Percentiles rank a stretch among this genome's conserved stretches.
phyloP scores from a whole-genome alignment of 2,329 filamentous ascomycete species.

The Paecilomyces formosus region DNA sequence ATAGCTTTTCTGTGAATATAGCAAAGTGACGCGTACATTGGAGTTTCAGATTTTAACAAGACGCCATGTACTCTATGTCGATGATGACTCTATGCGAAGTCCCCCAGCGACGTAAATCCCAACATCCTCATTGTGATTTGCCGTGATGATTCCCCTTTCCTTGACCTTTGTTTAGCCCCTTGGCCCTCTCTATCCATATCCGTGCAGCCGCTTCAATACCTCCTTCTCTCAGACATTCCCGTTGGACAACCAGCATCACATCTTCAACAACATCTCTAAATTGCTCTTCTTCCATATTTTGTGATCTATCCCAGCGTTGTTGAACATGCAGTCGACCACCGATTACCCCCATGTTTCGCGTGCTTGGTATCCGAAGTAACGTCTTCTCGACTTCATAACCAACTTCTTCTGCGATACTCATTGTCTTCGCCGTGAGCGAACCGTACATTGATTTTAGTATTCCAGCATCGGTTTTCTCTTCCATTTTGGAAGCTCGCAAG shows the following conservation, averaged over 20 bases:
- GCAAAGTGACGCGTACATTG: no score
- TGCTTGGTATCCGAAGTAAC: slow-evolving; percentile 84
- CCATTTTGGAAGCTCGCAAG: slow-evolving; percentile 28
- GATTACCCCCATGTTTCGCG: slow-evolving; percentile 74
- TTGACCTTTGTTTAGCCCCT: slow-evolving; percentile 39
- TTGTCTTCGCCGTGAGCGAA: slow-evolving; percentile 72
- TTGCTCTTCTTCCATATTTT: slow-evolving; percentile 32
- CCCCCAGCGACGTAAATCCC: not conserved
- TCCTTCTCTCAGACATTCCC: slow-evolving; percentile 40
- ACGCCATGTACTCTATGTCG: not conserved
- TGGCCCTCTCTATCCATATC: slow-evolving; percentile 47
- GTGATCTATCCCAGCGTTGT: slow-evolving; percentile 14
- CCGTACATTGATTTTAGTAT: slow-evolving; percentile 65
- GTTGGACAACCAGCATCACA: slow-evolving; percentile 55
- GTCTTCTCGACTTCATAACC: slow-evolving; percentile 75
- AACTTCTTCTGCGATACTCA: slow-evolving; percentile 60
- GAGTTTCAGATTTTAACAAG: no score
- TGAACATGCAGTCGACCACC: slow-evolving; percentile 45
- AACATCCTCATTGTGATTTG: slow-evolving; percentile 2
- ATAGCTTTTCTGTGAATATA: no score
- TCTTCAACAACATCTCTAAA: slow-evolving; percentile 49
- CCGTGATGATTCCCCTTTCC: slow-evolving; percentile 28
- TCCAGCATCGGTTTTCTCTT: slow-evolving; percentile 22
- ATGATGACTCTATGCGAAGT: not conserved
- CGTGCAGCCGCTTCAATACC: slow-evolving; percentile 36